Base-by-base conservation (phyloP, 441 rosid species). In the Brassica balearica region DNA sequence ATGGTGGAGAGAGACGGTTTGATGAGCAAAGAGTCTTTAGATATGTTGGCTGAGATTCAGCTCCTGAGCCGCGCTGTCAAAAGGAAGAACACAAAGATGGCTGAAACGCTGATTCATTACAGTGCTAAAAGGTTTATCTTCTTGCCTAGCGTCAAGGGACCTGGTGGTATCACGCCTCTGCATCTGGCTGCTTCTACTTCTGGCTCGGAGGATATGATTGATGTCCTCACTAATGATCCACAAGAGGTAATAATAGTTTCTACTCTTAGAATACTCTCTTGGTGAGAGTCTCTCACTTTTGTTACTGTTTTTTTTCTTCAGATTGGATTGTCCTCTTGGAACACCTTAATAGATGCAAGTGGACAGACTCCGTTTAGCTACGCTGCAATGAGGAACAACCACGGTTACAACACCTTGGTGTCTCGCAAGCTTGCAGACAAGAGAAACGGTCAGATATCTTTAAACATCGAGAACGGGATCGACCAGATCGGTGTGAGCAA, bases 281-380 rank as follows among this genome's bases (percentile, higher is more conserved):
- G 6, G 3, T 69, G 19, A 67, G 20, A 9, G 69, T 68, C 15
- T 56, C 65, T 56, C 38, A 5, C 41, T 36, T 48, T 14, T 41
- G 71, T 63, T 8, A 36, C 9, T 38, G 43, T 38, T 38, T 48
- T 23, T 14, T 53, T 73, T 59, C 8, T 82, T 75, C 82, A 93
- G 97, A 87, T 92, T 65, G 98, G 98, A n/a, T 76, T 89, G 61
- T 86, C 90, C 8, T 78, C 84, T 74, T 94, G 97, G 97, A 84
- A 79, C 60, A 75, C 92, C 2, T 83, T 88, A 56, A 80, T 78
- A 8, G 93, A 92, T 82, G 87, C 83, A 53, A 86, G 73, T 17
- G 89, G 89, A 11, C 86, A 88, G 64, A 86, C 97, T 55, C 94
- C 98, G 3, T 82, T 68, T 76, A 83, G 87, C 76, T 94, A 94